phyloP scores from a whole-genome alignment of 495 filamentous ascomycete species.

The Hypoxylon rickii region DNA sequence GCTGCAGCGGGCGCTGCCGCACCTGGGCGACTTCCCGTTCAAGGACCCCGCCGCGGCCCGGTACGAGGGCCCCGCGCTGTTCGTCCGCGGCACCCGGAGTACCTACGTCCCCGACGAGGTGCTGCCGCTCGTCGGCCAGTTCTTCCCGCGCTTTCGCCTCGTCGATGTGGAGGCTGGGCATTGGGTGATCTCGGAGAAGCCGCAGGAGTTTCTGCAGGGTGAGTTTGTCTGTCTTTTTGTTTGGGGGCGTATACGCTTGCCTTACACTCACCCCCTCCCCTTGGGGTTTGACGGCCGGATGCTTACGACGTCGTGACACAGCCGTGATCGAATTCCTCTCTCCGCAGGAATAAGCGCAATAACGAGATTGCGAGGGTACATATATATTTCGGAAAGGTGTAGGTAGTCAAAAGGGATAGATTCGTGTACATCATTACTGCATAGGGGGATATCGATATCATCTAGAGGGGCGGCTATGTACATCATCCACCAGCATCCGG shows the following conservation, averaged over 20 bases:
- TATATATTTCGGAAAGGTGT: too few relatives aligned
- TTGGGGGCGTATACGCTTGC: not conserved
- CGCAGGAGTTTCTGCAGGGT: constrained; percentile 84
- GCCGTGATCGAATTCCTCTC: constrained; percentile 67
- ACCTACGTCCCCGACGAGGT: constrained; percentile 85
- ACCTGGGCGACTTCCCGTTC: constrained; percentile 88
- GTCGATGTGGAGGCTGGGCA: constrained; percentile 87
- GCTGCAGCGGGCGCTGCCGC: constrained; percentile 44
- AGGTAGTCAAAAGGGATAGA: constrained; percentile 17
- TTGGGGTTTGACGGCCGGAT: not conserved
- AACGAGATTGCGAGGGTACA: too few relatives aligned
- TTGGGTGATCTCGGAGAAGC: constrained; percentile 94
- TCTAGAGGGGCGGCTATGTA: constrained; percentile 31
- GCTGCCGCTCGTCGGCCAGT: constrained; percentile 83
- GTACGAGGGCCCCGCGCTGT: constrained; percentile 78
- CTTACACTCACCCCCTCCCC: not conserved
- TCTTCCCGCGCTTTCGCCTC: constrained; percentile 83
- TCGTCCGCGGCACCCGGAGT: constrained; percentile 83
- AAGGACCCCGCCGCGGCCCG: constrained; percentile 61
- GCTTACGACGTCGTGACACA: constrained; percentile 35
- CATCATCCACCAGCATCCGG: constrained; percentile 12
- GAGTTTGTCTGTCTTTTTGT: constrained; percentile 34
- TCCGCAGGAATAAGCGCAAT: constrained; percentile 58
- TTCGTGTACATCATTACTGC: constrained; percentile 13
- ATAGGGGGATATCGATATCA: constrained; percentile 37